phyloP scores from a whole-genome alignment of 495 filamentous ascomycete species.

The Aspergillus biplanus region DNA sequence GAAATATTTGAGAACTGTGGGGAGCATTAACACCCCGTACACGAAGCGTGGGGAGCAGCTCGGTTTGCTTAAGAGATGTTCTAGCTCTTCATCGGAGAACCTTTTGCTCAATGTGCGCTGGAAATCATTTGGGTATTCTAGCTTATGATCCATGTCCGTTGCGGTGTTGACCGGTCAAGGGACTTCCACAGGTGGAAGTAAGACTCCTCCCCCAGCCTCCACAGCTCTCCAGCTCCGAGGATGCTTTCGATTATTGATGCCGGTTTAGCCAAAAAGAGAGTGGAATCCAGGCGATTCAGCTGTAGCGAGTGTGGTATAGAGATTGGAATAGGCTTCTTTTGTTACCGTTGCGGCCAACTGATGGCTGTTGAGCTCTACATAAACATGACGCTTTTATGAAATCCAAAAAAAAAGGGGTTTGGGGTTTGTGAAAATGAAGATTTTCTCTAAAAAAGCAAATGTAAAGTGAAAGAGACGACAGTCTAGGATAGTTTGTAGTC shows the following conservation, averaged over 20 bases:
- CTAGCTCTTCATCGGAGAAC: slow-evolving; percentile 21
- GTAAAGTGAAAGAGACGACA: not conserved
- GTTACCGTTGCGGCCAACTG: not conserved
- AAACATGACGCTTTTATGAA: slow-evolving; percentile 12
- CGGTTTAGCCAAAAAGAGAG: too few relatives aligned
- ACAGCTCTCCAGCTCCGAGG: not conserved
- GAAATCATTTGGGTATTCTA: slow-evolving; percentile 29
- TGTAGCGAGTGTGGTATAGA: not conserved
- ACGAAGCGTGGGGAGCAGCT: slow-evolving; percentile 30
- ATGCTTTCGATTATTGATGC: too few relatives aligned
- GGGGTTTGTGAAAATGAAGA: not conserved
- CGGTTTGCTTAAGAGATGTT: slow-evolving; percentile 18
- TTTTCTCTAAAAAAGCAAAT: not conserved
- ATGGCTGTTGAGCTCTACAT: not conserved
- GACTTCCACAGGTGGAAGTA: not conserved
- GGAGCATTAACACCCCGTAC: slow-evolving; percentile 35
- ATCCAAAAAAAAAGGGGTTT: not conserved
- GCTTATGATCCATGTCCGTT: slow-evolving; percentile 22
- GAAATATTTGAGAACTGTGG: slow-evolving; percentile 33
- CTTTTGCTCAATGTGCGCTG: slow-evolving; percentile 22
- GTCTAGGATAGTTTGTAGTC: not conserved
- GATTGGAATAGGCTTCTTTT: too few relatives aligned
- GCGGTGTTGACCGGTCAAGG: not conserved
- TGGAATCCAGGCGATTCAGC: not conserved
- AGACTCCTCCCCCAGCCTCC: not conserved